Evolutionary conservation across 495 filamentous ascomycete genomes (phyloP).

Genomic region (Evansstolkia leycettana): DNA sequence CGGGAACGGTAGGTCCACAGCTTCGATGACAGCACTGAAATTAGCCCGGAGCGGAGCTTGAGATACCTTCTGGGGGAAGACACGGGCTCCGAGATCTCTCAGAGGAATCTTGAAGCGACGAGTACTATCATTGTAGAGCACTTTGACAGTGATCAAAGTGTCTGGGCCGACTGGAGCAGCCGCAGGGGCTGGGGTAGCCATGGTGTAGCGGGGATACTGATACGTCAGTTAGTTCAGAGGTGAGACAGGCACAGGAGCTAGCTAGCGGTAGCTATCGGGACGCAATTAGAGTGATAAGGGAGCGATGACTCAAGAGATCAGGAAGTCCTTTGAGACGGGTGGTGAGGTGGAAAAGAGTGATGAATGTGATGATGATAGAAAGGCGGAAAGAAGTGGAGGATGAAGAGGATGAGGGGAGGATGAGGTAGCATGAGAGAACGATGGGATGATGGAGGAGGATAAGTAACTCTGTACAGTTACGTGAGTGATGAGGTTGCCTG

Average conservation of each 20-base stretch:
- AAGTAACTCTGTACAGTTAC: too few species aligned
- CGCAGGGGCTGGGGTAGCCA: conserved; percentile 21
- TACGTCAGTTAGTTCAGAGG: background rate
- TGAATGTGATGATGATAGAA: conserved; percentile 1
- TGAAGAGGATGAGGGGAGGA: conserved; percentile 4
- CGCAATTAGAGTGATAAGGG: background rate
- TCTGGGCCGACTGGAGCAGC: conserved; percentile 44
- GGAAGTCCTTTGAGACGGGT: too few species aligned
- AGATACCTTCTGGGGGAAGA: conserved; percentile 80
- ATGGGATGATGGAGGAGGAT: background rate
- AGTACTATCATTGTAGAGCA: conserved; percentile 58
- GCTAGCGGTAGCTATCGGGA: too few species aligned
- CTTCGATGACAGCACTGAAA: too few species aligned
- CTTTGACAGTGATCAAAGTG: conserved; percentile 75
- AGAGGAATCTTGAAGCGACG: conserved; percentile 85
- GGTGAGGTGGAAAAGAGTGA: conserved; percentile 3
- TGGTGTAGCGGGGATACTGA: conserved; percentile 8
- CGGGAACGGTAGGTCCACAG: too few species aligned
- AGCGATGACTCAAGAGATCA: conserved; percentile 1
- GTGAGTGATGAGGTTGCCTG: background rate
- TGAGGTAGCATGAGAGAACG: conserved; percentile 4
- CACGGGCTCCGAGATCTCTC: conserved; percentile 63
- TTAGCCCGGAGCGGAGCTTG: conserved; percentile 19
- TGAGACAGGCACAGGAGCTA: background rate
- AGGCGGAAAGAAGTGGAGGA: conserved; percentile 1